Conservation (phyloP, 2,329 filamentous ascomycete species). For the Hypoxylon sp. region DNA sequence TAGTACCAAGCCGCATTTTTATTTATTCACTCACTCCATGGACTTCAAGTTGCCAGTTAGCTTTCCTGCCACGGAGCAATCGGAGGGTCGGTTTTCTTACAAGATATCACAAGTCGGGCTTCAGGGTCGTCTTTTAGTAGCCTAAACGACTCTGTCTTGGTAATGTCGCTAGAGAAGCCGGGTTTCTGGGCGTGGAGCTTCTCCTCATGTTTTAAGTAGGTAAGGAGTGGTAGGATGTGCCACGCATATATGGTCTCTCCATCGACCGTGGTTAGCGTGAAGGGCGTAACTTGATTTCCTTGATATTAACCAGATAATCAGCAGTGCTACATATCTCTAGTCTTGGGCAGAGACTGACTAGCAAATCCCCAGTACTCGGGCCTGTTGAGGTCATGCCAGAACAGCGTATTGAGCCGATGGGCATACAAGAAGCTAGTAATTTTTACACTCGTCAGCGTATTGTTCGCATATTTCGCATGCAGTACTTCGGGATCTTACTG, state of each 20-base stretch:
- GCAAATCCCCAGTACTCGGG: slow-evolving; percentile 90
- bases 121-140: slow-evolving; percentile 75
- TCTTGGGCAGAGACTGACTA: slow-evolving; percentile 66
- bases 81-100: slow-evolving; percentile 58
- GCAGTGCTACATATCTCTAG: slow-evolving; percentile 1
- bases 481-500: slow-evolving; percentile 71
- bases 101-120: slow-evolving; percentile 74
- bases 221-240: slow-evolving; percentile 86
- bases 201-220: slow-evolving; percentile 81
- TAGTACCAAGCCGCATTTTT: not conserved
- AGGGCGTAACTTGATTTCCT: slow-evolving; percentile 92
- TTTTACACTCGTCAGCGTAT: slow-evolving; percentile 12
- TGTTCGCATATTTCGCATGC: not conserved
- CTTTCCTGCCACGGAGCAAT: not conserved
- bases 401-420: slow-evolving; percentile 81
- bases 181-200: slow-evolving; percentile 68
- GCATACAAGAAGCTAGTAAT: slow-evolving; percentile 81
- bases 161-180: slow-evolving; percentile 69
- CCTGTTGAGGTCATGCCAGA: slow-evolving; percentile 79
- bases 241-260: slow-evolving; percentile 86
- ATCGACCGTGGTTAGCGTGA: slow-evolving; percentile 81
- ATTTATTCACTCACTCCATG: slow-evolving; percentile 69
- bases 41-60: slow-evolving; percentile 60
- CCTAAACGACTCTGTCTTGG: slow-evolving; percentile 70
- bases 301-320: slow-evolving; percentile 40